phyloP scores from a whole-genome alignment of 2,329 filamentous ascomycete species.

The Cryoendolithus antarcticus region DNA sequence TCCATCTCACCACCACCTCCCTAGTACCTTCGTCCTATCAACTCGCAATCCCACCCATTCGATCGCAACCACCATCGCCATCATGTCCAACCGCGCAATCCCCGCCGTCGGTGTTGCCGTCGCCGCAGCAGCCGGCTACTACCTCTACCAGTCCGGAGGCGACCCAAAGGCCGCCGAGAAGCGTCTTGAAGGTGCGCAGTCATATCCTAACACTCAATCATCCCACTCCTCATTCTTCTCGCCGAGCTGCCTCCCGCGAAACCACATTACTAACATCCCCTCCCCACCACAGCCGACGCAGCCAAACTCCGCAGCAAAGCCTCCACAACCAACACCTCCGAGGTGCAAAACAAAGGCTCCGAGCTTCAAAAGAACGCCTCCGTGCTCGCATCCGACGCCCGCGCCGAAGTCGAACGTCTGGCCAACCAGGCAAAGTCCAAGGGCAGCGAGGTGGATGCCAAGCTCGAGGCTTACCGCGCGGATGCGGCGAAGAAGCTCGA shows the following conservation, averaged over 20 bases:
- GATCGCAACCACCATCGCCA: conserved; percentile 5
- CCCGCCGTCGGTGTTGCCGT: conserved; percentile 37
- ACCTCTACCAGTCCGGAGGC: conserved; percentile 79
- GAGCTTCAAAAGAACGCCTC: conserved; percentile 54
- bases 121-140: conserved; percentile 66
- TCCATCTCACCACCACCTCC: too few relatives aligned
- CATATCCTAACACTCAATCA: background rate
- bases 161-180: conserved; percentile 72
- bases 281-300: conserved; percentile 53
- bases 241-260: too few relatives aligned
- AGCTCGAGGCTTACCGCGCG: conserved; percentile 12
- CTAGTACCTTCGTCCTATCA: background rate
- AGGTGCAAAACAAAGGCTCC: conserved; percentile 50
- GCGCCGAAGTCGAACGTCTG: conserved; percentile 42
- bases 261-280: background rate
- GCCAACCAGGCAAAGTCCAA: conserved; percentile 8
- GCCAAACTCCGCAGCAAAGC: conserved; percentile 55
- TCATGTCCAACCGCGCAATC: conserved; percentile 14
- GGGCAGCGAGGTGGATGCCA: conserved; percentile 12
- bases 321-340: conserved; percentile 33
- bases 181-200: conserved; percentile 58
- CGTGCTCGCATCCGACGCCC: conserved; percentile 29
- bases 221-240: too few relatives aligned
- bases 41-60: background rate
- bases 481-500: conserved; percentile 50